These are phyloP conservation scores for Acacia crassicarpa DNA, from an alignment of 306 rosid species.

Conservation along the genomic window DNA sequence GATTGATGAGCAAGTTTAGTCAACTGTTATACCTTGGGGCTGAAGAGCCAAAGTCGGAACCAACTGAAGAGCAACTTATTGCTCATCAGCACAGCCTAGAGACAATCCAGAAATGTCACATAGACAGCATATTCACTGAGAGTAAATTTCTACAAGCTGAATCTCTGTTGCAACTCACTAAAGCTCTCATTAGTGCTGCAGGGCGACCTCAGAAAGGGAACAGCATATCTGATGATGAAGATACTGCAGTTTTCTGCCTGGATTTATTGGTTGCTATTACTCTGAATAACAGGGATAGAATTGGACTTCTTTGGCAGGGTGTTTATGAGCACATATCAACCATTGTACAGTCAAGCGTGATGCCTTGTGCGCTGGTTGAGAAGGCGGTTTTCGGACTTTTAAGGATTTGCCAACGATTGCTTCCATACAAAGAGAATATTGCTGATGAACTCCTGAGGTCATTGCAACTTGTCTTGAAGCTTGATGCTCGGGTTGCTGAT, in stretches of 20 bases:
- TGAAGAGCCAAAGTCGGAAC: constrained; percentile 84
- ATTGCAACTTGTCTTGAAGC: constrained; percentile 90
- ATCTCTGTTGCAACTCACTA: constrained; percentile 80
- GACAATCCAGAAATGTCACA: constrained; percentile 84
- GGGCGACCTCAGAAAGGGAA: constrained; percentile 76
- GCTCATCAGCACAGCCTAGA: constrained; percentile 85
- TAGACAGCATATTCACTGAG: constrained; percentile 85
- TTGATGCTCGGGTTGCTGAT: constrained; percentile 97
- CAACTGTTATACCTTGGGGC: constrained; percentile 89
- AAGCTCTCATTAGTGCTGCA: constrained; percentile 79
- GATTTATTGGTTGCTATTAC: constrained; percentile 86
- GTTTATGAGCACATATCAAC: constrained; percentile 85
- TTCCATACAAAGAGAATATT: constrained; percentile 96
- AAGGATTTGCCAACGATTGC: constrained; percentile 87
- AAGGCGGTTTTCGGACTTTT: constrained; percentile 96
- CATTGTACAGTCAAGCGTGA: constrained; percentile 87
- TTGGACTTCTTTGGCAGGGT: constrained; percentile 88
- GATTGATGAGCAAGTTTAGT: constrained; percentile 93
- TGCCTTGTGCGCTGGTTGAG: constrained; percentile 91
- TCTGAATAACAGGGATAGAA: constrained; percentile 90
- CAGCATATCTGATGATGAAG: constrained; percentile 77
- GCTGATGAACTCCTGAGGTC: constrained; percentile 92
- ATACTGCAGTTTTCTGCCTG: constrained; percentile 84
- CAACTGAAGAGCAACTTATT: constrained; percentile 85
- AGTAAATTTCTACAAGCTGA: constrained; percentile 95